A percentile compares a stretch with the other conserved stretches of the same genome.
Evolutionary conservation across 2,329 filamentous ascomycete species (phyloP).

Genomic region (Arthrobotrys entomopaga): DNA sequence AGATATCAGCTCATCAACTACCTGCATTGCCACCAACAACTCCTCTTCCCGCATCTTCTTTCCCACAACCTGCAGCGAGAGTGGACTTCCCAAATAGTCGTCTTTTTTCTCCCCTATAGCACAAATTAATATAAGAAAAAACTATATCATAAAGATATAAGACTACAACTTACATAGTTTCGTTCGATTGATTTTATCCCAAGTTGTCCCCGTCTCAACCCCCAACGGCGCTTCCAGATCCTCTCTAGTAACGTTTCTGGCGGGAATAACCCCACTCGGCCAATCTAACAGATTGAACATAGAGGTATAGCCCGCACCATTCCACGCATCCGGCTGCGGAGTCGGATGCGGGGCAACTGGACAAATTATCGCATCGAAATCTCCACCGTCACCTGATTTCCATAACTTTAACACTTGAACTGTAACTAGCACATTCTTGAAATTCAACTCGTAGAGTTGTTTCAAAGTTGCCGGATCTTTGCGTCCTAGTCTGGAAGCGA

Average conservation of each 20-base stretch:
- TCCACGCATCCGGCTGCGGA: slow-evolving; percentile 71
- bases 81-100: slow-evolving; percentile 66
- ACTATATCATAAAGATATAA: no score
- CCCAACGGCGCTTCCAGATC: slow-evolving; percentile 44
- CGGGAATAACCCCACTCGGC: slow-evolving; percentile 65
- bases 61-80: slow-evolving; percentile 68
- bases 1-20: slow-evolving; percentile 60
- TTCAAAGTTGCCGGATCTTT: slow-evolving; percentile 65
- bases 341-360: slow-evolving; percentile 73
- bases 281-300: slow-evolving; percentile 73
- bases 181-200: slow-evolving; percentile 49
- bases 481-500: slow-evolving; percentile 67
- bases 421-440: slow-evolving; percentile 67
- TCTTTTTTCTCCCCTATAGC: slow-evolving; percentile 62
- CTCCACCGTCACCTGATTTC: slow-evolving; percentile 64
- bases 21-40: slow-evolving; percentile 61
- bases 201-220: slow-evolving; percentile 36
- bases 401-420: slow-evolving; percentile 70
- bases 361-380: slow-evolving; percentile 71
- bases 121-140: slow-evolving; percentile 13
- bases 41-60: slow-evolving; percentile 69
- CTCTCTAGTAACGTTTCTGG: slow-evolving; percentile 41
- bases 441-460: slow-evolving; percentile 67
- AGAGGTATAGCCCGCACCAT: slow-evolving; percentile 71
- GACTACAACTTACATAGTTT: slow-evolving; percentile 38